A percentile compares a stretch with the other conserved stretches of the same genome.
These are phyloP conservation scores for Fusarium graminum DNA, from an alignment of 2,329 filamentous ascomycete species.

Conservation along the genomic window DNA sequence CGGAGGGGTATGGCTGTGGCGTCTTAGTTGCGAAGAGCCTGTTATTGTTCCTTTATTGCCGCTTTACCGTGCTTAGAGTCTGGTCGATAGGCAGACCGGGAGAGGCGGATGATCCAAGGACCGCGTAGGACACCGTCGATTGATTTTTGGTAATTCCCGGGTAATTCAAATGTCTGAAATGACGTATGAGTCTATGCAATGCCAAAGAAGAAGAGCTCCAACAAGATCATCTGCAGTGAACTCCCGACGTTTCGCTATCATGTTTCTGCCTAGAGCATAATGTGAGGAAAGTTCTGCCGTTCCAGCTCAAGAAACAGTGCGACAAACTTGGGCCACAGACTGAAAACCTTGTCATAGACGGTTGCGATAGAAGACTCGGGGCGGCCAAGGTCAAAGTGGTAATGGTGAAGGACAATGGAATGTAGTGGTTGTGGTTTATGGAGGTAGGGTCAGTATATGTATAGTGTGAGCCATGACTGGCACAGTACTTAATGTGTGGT, in stretches of 20 bases:
- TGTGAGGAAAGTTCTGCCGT: background rate
- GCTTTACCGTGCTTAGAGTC: conserved; percentile 4
- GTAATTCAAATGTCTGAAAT: background rate
- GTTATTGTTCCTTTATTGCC: background rate
- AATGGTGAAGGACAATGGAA: conserved; percentile 28
- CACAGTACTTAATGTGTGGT: rapidly evolving
- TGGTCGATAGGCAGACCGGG: background rate
- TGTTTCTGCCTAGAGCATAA: background rate
- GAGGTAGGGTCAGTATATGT: background rate
- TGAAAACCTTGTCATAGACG: conserved; percentile 8
- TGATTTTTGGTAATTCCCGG: no score
- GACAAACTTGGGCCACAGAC: background rate
- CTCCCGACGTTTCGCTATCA: background rate
- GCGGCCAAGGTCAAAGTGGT: conserved; percentile 11
- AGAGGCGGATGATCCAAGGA: background rate
- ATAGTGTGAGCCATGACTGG: background rate
- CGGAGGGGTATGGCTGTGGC: conserved; percentile 15
- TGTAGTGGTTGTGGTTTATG: conserved; percentile 22
- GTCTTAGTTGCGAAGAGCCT: conserved; percentile 12
- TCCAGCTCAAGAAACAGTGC: background rate
- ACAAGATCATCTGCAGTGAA: background rate
- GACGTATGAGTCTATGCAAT: background rate
- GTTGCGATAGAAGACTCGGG: conserved; percentile 12
- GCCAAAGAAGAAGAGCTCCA: background rate
- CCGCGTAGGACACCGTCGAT: background rate